Evolutionary conservation across 495 filamentous ascomycete species (phyloP), one percentile per base, ranked within the genome.

Genomic region (Aspergillus steynii): DNA sequence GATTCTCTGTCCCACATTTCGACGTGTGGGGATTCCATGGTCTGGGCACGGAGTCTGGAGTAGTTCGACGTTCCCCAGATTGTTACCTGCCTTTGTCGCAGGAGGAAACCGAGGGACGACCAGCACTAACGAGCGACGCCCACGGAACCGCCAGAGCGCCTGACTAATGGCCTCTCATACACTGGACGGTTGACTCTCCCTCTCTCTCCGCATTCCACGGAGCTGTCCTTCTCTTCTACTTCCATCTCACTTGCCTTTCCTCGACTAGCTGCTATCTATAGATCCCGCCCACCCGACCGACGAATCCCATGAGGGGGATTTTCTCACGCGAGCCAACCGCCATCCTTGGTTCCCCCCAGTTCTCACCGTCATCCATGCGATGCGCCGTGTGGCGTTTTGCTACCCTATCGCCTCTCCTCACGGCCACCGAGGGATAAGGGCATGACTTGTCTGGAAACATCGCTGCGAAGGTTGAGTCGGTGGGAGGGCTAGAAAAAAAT

Each of bases 261-360:
- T 20, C 20, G 20, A 20, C 20, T 20, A 20, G 20, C 7, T 42
- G 14, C 37, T 42, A 42, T 42, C 37, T 42, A 42, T 42, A 42
- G 37, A 42, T 42, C 37, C 9, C 14, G 7, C 37, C 37, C 7
- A 42, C 9, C 7, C 3, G 9, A 14, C 37, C 37, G 37, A 42
- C 55, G 42, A 56, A 56, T 49, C 26, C 37, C 27, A 56, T 14
- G 42, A 47, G 26, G 55, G 37, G 55, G 55, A 49, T 49, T 49
- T 49, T 32, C 42, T 49, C 42, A 48, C 55, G 42, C 37, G 55
- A 56, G 42, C 55, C 55, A 47, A 49, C 42, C 55, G 42, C 42
- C 27, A 42, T 42, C 9, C 37, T 42, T 42, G 37, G 37, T 29
- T 25, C 7, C 6, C 42, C 28, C 47, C 31, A 56, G 45, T 47